Base-by-base conservation (phyloP, 352 stramenopile genomes). In the Globisporangium cylindrosporum region DNA sequence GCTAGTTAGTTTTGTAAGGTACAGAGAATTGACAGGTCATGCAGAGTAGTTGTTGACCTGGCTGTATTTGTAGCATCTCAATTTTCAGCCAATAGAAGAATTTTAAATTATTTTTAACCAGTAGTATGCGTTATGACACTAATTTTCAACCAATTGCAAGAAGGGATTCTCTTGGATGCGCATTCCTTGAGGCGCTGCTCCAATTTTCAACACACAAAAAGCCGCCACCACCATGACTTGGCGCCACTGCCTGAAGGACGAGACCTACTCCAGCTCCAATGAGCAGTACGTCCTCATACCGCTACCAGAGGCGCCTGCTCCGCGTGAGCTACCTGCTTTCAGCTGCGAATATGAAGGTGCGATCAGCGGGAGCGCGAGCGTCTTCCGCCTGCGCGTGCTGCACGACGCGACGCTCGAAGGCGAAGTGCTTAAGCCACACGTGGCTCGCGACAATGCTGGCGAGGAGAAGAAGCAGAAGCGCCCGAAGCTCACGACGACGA, bases 301-400 rank as follows among this genome's bases (percentile, higher is more conserved):
- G n/a, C 20, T 66, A 1, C 61, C 61, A 8, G 61, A 66, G 1
- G 46, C 29, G 14, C 20, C 46, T n/a, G 1, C 43, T 15, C 1
- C 9, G 4, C 9, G 15, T 18, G 55, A 29, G 29, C 4, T 27
- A 15, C 20, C 8, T 22, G 2, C 70, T 29, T 61, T 81, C 6
- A 75, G 82, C 22, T 73, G 67, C 38, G 74, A 80, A 43, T 89
- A 79, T 63, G 80, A 80, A 22, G 84, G 84, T n/a, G 68, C 57
- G 68, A 64, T 90, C 41, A 76, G 79, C 55, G 78, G 75, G 0
- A 80, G 84, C 59, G 18, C 18, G 1, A 20, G 73, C 56, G 69
- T 75, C 29, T 69, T 92, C 25, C 66, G 74, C 14, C 24, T 92
- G 36, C 74, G 72, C 6, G 80, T 92, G 32, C 57, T 73, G 51